phyloP scores from a whole-genome alignment of 2,329 filamentous ascomycete genomes.

The Ceratocystis cacaofunesta region DNA sequence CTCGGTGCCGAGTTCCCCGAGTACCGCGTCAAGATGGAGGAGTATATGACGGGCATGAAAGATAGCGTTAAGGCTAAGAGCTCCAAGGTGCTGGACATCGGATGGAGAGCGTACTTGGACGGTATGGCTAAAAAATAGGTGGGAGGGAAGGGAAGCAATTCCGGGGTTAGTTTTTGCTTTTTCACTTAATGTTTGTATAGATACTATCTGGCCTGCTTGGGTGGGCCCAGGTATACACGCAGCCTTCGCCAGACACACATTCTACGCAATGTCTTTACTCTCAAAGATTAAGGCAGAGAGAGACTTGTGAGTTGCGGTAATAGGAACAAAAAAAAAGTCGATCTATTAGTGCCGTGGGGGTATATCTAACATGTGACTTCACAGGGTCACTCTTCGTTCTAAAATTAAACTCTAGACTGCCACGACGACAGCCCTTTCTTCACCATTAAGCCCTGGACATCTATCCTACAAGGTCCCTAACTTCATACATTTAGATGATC shows the following conservation, averaged over 20 bases:
- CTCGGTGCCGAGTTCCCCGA: constrained; percentile 42
- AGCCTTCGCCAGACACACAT: not conserved
- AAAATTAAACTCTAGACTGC: not conserved
- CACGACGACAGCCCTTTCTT: not conserved
- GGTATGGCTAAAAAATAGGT: constrained; percentile 23
- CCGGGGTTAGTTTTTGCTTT: not conserved
- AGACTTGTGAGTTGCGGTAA: not conserved
- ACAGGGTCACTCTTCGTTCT: not conserved
- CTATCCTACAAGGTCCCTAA: not conserved
- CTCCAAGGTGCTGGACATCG: constrained; percentile 37
- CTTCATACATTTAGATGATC: constrained; percentile 6
- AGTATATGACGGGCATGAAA: constrained; percentile 48
- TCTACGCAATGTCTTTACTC: not conserved
- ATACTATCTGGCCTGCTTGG: not conserved
- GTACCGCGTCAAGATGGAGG: constrained; percentile 42
- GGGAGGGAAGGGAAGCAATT: not conserved
- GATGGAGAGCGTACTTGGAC: constrained; percentile 40
- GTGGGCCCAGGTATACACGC: not conserved
- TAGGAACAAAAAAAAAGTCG: not conserved
- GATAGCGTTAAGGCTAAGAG: constrained; percentile 51
- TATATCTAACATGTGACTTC: constrained; percentile 1
- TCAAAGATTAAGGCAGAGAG: not conserved
- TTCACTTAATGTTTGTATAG: not conserved
- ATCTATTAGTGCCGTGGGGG: constrained; percentile 3
- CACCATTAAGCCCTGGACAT: not conserved